Evolutionary conservation across 2,329 filamentous ascomycete genomes (phyloP).

Genomic region (Xylariaceae sp.): DNA sequence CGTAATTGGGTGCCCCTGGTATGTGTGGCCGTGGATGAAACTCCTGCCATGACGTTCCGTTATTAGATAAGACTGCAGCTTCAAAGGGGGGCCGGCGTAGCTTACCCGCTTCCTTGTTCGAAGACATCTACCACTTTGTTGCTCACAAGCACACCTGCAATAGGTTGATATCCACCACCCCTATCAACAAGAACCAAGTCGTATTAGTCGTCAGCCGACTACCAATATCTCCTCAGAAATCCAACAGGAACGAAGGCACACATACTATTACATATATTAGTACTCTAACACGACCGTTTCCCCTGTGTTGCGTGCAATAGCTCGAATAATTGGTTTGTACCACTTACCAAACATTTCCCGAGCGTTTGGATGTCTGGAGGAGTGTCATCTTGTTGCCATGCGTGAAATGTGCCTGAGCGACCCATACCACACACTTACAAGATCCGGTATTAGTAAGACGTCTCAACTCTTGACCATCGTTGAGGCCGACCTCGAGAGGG

Average conservation of each 20-base stretch:
- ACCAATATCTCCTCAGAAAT: too few relatives aligned
- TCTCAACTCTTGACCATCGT: conserved; percentile 55
- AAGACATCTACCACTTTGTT: conserved; percentile 46
- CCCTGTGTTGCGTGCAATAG: too few relatives aligned
- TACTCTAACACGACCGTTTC: too few relatives aligned
- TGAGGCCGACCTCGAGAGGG: too few relatives aligned
- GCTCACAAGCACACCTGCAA: conserved; percentile 59
- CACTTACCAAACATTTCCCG: conserved; percentile 58
- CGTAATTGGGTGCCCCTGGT: conserved; percentile 39
- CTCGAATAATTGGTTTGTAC: too few relatives aligned
- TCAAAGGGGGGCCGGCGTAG: background rate
- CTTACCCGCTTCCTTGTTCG: conserved; percentile 37
- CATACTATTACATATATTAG: too few relatives aligned
- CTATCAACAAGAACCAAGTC: too few relatives aligned
- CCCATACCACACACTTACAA: conserved; percentile 70
- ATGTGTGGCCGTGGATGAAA: conserved; percentile 60
- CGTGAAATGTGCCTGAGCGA: conserved; percentile 56
- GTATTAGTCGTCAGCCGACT: too few relatives aligned
- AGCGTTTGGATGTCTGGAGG: conserved; percentile 65
- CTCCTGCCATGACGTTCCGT: conserved; percentile 1
- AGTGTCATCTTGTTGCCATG: conserved; percentile 54
- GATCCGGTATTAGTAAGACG: conserved; percentile 74
- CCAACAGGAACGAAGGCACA: too few relatives aligned
- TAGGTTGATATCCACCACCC: conserved; percentile 58
- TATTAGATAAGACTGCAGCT: background rate